These are phyloP conservation scores for Rhododendron mucronatum DNA, from an alignment of 148 eudicot species.

Conservation along the genomic window DNA sequence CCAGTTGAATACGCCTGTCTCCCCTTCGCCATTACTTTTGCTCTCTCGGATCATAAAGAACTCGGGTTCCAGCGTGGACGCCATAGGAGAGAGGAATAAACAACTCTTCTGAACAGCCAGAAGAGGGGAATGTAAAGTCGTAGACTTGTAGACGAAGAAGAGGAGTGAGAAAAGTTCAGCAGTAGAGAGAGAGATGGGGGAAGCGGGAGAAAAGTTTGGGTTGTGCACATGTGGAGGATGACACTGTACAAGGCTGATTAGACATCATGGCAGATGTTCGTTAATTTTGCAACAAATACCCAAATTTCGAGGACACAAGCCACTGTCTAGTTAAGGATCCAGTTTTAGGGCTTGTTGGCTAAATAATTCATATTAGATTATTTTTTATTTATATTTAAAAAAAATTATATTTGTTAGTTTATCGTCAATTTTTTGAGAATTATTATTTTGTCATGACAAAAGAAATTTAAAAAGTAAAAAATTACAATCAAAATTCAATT, in stretches of 20 bases:
- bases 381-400: no score
- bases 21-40: neutral
- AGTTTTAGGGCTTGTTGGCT: no score
- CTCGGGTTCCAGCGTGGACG: neutral
- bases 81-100: neutral
- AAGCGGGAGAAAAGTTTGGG: neutral
- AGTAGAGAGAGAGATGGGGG: neutral
- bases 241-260: neutral
- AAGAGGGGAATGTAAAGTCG: neutral
- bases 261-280: neutral
- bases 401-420: no score
- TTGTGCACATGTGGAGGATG: neutral
- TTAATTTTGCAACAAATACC: slow-evolving; percentile 2
- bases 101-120: neutral
- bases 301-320: neutral
- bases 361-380: no score
- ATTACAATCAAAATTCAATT: no score
- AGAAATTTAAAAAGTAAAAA: no score
- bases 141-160: neutral
- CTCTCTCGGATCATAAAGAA: neutral
- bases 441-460: no score
- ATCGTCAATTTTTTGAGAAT: no score
- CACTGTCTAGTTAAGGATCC: no score
- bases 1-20: neutral
- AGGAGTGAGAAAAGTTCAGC: neutral